These are phyloP conservation scores for Gymnopus androsaceus DNA, from an alignment of 1,284 basidiomycete genomes.

Conservation along the genomic window DNA sequence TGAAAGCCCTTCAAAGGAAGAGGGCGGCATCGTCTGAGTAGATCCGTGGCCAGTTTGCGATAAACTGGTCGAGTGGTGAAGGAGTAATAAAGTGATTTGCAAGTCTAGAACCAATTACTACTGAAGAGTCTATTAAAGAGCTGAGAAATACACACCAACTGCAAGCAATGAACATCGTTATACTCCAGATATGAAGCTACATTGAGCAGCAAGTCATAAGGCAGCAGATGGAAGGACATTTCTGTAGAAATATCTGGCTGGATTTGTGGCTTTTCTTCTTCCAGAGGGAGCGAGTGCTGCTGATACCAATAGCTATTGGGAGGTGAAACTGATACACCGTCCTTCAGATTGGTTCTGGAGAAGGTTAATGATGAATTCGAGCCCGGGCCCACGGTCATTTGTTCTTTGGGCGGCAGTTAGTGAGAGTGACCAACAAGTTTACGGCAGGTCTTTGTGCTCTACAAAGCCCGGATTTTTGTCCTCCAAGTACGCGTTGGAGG, in stretches of 20 bases:
- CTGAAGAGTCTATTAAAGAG: background rate
- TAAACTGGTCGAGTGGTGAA: slow-evolving; percentile 65
- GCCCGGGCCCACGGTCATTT: slow-evolving; percentile 13
- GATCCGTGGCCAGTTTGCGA: slow-evolving; percentile 57
- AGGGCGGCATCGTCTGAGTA: slow-evolving; percentile 64
- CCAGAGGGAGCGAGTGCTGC: background rate
- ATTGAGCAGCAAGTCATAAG: slow-evolving; percentile 70
- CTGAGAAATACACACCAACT: slow-evolving; percentile 47
- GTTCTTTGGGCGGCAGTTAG: background rate
- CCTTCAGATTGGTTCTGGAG: slow-evolving; percentile 6
- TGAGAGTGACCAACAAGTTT: no score
- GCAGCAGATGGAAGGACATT: slow-evolving; percentile 35
- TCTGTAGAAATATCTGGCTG: background rate
- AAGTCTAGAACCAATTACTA: slow-evolving; percentile 7
- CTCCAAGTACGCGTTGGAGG: background rate
- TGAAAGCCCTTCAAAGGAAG: slow-evolving; percentile 70
- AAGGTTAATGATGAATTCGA: slow-evolving; percentile 7
- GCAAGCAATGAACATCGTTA: slow-evolving; percentile 57
- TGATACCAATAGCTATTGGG: background rate
- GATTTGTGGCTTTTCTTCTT: background rate
- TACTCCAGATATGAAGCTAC: slow-evolving; percentile 61
- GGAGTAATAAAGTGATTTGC: slow-evolving; percentile 53
- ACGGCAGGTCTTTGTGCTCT: background rate
- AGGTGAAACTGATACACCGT: slow-evolving; percentile 4
- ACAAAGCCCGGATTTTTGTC: background rate